These are phyloP conservation scores for Tolypocladium endophyticum DNA, from an alignment of 2,329 filamentous ascomycete species.

Conservation along the genomic window DNA sequence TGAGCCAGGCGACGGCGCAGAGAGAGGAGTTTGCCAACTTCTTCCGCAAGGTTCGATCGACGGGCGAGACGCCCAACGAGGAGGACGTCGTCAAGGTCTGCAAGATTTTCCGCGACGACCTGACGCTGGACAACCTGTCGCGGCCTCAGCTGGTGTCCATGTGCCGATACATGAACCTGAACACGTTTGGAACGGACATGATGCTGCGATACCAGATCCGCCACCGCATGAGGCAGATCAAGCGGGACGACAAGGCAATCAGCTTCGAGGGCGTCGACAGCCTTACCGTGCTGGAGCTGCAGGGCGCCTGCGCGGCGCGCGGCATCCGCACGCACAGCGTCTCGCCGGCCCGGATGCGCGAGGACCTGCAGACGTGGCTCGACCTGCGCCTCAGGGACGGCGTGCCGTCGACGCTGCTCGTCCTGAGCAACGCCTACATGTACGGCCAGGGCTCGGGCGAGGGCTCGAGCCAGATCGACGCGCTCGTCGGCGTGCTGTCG, in stretches of 20 bases:
- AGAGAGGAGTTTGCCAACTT: conserved; percentile 93
- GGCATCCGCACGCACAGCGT: conserved; percentile 89
- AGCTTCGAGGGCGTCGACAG: conserved; percentile 88
- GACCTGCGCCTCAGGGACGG: conserved; percentile 87
- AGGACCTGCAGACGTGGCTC: conserved; percentile 88
- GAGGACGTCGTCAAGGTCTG: conserved; percentile 97
- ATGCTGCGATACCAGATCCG: conserved; percentile 97
- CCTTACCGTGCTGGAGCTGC: conserved; percentile 85
- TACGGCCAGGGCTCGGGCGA: conserved; percentile 86
- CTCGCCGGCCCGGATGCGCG: conserved; percentile 75
- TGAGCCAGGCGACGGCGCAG: conserved; percentile 74
- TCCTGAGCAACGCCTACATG: conserved; percentile 95
- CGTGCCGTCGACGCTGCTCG: conserved; percentile 90
- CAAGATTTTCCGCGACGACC: conserved; percentile 96
- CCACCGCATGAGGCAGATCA: conserved; percentile 98
- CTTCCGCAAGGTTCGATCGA: conserved; percentile 90
- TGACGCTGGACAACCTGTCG: conserved; percentile 94
- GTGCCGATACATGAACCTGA: conserved; percentile 97
- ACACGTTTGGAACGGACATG: conserved; percentile 92
- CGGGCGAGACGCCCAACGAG: conserved; percentile 77
- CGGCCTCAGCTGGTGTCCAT: conserved; percentile 93
- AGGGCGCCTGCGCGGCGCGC: conserved; percentile 82
- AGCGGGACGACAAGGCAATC: conserved; percentile 92
- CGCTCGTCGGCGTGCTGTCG: conserved; percentile 81
- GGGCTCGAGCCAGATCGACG: conserved; percentile 82